Conservation (phyloP, 1,139 yeast species). For the Yamadazyma siamensis region DNA sequence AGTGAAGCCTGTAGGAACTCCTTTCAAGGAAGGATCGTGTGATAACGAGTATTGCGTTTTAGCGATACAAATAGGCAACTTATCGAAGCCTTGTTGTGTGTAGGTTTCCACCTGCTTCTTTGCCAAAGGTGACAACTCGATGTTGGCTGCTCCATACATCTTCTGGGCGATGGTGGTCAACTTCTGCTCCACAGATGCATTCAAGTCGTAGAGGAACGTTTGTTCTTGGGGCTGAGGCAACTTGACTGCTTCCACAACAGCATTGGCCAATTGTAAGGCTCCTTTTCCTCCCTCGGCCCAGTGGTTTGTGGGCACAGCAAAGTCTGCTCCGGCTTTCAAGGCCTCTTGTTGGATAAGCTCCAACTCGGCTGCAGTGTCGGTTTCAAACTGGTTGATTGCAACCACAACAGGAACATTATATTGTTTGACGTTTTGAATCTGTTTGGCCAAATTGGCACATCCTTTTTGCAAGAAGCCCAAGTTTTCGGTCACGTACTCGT, state of each 20-base stretch:
- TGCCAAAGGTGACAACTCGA: constrained; percentile 67
- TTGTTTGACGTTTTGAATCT: constrained; percentile 64
- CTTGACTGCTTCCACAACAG: constrained; percentile 61
- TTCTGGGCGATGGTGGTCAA: constrained; percentile 61
- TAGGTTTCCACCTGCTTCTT: constrained; percentile 63
- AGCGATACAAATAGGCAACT: constrained; percentile 78
- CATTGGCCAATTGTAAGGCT: constrained; percentile 62
- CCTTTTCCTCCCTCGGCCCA: constrained; percentile 84
- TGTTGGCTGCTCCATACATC: constrained; percentile 72
- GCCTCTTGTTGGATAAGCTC: constrained; percentile 63
- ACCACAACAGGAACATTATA: constrained; percentile 78
- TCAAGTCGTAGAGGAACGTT: constrained; percentile 58
- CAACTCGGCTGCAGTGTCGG: constrained; percentile 68
- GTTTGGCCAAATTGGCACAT: constrained; percentile 71
- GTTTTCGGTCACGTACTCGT: constrained; percentile 64
- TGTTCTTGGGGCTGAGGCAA: constrained; percentile 32
- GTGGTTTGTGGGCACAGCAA: constrained; percentile 72
- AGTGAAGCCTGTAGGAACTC: constrained; percentile 75
- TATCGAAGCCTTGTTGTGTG: constrained; percentile 67
- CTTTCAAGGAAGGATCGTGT: constrained; percentile 77
- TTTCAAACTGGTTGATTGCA: constrained; percentile 71
- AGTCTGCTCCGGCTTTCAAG: constrained; percentile 68
- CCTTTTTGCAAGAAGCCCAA: constrained; percentile 63
- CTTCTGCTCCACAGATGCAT: constrained; percentile 62
- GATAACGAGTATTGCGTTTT: constrained; percentile 82